Conservation (phyloP, 192 early-diverging fungal species). For the Lunasporangiospora selenospora region DNA sequence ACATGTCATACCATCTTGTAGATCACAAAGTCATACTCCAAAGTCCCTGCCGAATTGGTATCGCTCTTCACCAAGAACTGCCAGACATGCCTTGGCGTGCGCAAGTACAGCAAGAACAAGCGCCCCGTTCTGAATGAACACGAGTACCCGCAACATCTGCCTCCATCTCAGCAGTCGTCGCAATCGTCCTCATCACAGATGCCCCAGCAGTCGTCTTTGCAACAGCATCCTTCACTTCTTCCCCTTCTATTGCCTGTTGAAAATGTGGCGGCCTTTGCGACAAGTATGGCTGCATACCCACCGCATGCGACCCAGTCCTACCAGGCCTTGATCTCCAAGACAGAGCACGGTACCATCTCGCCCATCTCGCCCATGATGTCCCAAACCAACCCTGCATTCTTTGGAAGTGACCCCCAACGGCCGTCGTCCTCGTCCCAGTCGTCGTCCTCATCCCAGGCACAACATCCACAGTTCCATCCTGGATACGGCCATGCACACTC, state of each 20-base stretch:
- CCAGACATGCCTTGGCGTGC: conserved; percentile 44
- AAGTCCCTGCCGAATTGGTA: conserved; percentile 43
- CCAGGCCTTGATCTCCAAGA: conserved; percentile 19
- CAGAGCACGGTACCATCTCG: conserved; percentile 30
- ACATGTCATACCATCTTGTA: background rate
- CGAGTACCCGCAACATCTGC: conserved; percentile 33
- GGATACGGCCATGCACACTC: conserved; percentile 19
- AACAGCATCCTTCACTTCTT: too few species aligned
- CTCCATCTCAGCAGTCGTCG: too few species aligned
- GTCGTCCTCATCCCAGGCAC: too few species aligned
- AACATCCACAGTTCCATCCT: too few species aligned
- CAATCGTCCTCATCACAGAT: too few species aligned
- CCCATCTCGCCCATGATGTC: conserved; percentile 38
- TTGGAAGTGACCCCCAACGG: too few species aligned
- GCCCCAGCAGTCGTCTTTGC: too few species aligned
- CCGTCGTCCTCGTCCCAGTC: too few species aligned
- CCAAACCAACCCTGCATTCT: conserved; percentile 27
- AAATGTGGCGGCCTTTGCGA: too few species aligned
- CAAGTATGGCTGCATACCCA: too few species aligned
- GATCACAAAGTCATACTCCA: conserved; percentile 49
- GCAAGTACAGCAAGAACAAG: conserved; percentile 49
- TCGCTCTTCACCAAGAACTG: conserved; percentile 50
- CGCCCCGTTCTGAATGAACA: conserved; percentile 40
- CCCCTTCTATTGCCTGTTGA: too few species aligned
- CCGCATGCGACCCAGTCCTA: conserved; percentile 17